Conservation (phyloP, 75 land plant genomes). For the Picea glauca region DNA sequence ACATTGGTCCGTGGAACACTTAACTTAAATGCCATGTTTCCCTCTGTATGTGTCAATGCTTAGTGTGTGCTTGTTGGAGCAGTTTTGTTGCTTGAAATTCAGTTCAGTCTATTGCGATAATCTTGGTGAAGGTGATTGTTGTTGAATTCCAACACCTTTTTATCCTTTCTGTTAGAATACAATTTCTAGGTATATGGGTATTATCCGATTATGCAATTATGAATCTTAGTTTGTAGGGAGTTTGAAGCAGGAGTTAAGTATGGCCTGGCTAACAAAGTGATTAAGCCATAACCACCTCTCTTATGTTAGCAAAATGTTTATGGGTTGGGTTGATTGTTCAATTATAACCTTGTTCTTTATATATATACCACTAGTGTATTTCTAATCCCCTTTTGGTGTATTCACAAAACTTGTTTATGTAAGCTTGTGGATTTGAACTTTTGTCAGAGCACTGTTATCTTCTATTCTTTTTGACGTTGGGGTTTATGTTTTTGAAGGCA, state of each 20-base stretch:
- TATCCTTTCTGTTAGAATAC: not conserved
- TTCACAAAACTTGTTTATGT: not conserved
- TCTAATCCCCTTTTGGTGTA: not conserved
- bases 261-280: not conserved
- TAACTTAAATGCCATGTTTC: not conserved
- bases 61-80: not conserved
- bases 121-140: not conserved
- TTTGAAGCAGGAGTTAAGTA: not conserved
- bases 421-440: not conserved
- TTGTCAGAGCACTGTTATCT: not conserved
- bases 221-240: not conserved
- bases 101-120: not conserved
- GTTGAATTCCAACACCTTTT: not conserved
- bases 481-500: not conserved
- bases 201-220: not conserved
- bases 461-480: not conserved
- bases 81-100: not conserved
- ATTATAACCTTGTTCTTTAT: not conserved
- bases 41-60: not conserved
- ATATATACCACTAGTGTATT: not conserved
- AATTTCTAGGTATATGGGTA: not conserved
- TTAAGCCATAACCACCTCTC: not conserved
- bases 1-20: not conserved
- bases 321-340: not conserved
- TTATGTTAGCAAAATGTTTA: not conserved